Base-by-base conservation (phyloP, 2,329 filamentous ascomycete genomes). In the Xylaria polymorpha region DNA sequence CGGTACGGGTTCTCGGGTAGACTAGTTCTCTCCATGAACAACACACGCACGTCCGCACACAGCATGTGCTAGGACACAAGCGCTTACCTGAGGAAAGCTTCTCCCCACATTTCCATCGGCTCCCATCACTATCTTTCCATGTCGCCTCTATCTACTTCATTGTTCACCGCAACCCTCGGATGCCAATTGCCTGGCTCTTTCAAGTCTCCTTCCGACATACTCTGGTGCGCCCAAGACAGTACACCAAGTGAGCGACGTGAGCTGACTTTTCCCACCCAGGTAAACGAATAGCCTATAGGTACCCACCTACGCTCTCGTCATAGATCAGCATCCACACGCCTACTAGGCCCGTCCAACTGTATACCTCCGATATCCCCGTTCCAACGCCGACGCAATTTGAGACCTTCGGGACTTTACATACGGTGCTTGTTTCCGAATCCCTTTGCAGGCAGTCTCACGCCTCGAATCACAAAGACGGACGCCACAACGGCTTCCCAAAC, bases 391-490 rank as follows among this genome's bases (percentile, higher is more conserved):
- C 51, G 55, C 57, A 32, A 6, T 50, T 57, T 53, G 46, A 56
- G 53, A 35, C 25, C 46, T 53, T 37, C 55, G 60, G 50, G 25
- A 56, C 43, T 55, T 64, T 29, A 57, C 37, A 37, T 58, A 68
- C 66, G 22, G 53, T 46, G 64, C 62, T 72, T 65, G 61, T 64
- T 51, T 60, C 60, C 68, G 41, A 53, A 43, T 41, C 46, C 67
- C 64, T 43, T 65, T 48, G 56, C 69, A 59, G 55, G 70, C 67
- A 65, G 35, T 72, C 77, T 73, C 76, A 74, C 76, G 73, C 75
- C 79, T 58, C 50, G 51, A 79, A 78, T 79, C 75, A 78, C 78
- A 80, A 85, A 83, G 79, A 86, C 85, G 85, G 85, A 85, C 80
- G 79, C 80, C 74, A 81, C 80, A 82, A 82, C 82, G 80, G 78